Evolutionary conservation across 768 basidiomycete genomes (phyloP).

Genomic region (Pulveroboletus sp.): DNA sequence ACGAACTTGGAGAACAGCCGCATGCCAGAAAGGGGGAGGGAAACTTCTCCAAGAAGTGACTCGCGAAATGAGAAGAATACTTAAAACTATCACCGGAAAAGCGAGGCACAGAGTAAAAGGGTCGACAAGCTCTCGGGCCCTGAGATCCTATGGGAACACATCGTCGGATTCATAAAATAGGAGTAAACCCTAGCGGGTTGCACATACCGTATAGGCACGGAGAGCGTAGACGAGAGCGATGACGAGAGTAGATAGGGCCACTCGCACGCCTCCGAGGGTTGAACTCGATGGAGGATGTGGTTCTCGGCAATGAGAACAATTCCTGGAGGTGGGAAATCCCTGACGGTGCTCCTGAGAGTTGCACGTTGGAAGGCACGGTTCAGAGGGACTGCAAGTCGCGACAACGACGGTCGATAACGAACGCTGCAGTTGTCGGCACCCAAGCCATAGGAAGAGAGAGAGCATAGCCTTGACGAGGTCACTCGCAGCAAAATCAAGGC

Average conservation of each 20-base stretch:
- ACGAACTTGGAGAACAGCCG: constrained; percentile 32
- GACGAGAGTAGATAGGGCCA: constrained; percentile 10
- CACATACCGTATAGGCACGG: constrained; percentile 20
- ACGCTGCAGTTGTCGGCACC: background rate
- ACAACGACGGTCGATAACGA: background rate
- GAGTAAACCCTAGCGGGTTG: background rate
- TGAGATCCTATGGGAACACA: constrained; percentile 21
- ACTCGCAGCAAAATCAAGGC: constrained; percentile 15
- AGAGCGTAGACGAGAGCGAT: constrained; percentile 12
- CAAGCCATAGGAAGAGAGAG: constrained; percentile 15
- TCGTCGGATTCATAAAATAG: background rate
- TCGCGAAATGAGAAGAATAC: constrained; percentile 17
- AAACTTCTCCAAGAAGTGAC: constrained; percentile 17
- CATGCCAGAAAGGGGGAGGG: constrained; percentile 28
- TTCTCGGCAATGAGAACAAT: background rate
- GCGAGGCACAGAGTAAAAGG: constrained; percentile 20
- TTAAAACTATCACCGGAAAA: constrained; percentile 20
- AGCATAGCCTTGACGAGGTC: constrained; percentile 18
- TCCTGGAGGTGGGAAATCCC: constrained; percentile 2
- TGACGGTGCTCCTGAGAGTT: constrained; percentile 7
- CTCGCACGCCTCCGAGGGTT: constrained; percentile 11
- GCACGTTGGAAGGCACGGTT: constrained; percentile 6
- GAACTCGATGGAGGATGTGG: constrained; percentile 1
- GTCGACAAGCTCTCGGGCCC: constrained; percentile 15
- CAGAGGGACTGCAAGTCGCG: background rate